Evolutionary conservation across 495 filamentous ascomycete genomes (phyloP).

Genomic region (Bacidia rubella): DNA sequence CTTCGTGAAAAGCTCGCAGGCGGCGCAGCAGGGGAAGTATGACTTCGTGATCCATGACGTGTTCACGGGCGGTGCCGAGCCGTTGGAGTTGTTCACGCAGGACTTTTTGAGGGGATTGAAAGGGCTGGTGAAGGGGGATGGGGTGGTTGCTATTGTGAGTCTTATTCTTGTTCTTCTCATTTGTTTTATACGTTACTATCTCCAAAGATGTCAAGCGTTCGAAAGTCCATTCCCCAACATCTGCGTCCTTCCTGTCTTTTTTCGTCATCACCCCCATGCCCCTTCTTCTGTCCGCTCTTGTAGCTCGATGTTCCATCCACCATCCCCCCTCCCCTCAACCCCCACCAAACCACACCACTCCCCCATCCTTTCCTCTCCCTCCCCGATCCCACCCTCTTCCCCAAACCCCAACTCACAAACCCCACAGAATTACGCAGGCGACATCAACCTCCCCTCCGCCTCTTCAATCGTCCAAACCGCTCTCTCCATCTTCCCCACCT

Average conservation of each 20-base stretch:
- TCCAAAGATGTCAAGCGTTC: not conserved
- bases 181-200: not conserved
- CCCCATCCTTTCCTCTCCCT: not conserved
- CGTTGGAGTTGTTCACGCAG: slow-evolving; percentile 70
- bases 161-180: not conserved
- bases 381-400: not conserved
- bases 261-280: too few relatives aligned
- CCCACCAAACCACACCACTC: too few relatives aligned
- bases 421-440: slow-evolving; percentile 86
- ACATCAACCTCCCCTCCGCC: slow-evolving; percentile 59
- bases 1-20: slow-evolving; percentile 47
- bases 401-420: not conserved
- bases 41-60: slow-evolving; percentile 96
- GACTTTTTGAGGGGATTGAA: slow-evolving; percentile 62
- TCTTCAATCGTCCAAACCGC: slow-evolving; percentile 62
- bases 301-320: too few relatives aligned
- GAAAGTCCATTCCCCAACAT: too few relatives aligned
- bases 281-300: too few relatives aligned
- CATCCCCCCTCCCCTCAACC: too few relatives aligned
- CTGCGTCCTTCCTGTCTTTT: too few relatives aligned
- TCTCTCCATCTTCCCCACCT: slow-evolving; percentile 56
- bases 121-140: slow-evolving; percentile 56
- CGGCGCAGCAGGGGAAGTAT: slow-evolving; percentile 37
- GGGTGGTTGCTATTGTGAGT: slow-evolving; percentile 81
- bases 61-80: slow-evolving; percentile 95